Evolutionary conservation across 164 flowering plant genomes (phyloP).

Genomic region (Chimonanthus praecox): DNA sequence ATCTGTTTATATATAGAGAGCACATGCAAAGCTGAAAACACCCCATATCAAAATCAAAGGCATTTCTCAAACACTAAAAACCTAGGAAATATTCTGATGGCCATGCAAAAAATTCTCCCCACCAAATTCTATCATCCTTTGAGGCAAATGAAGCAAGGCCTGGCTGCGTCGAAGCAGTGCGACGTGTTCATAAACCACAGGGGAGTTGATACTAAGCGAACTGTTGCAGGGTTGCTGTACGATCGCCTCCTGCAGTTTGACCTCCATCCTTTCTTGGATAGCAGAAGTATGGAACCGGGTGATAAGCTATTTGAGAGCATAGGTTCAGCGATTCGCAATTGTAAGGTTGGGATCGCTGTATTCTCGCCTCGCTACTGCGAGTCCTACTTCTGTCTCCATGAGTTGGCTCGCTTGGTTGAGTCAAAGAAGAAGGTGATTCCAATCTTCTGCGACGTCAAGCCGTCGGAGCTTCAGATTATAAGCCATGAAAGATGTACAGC

Average conservation of each 20-base stretch:
- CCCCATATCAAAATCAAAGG: background rate
- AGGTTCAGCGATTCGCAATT: slow-evolving; percentile 25
- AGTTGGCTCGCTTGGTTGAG: slow-evolving; percentile 51
- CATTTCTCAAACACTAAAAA: background rate
- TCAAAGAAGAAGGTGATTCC: slow-evolving; percentile 50
- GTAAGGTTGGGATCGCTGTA: slow-evolving; percentile 48
- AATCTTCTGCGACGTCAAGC: slow-evolving; percentile 56
- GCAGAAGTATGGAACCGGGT: slow-evolving; percentile 61
- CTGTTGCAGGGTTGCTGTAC: slow-evolving; percentile 45
- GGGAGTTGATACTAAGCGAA: slow-evolving; percentile 51
- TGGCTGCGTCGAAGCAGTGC: slow-evolving; percentile 9
- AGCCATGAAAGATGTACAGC: slow-evolving; percentile 20
- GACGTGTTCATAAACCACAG: slow-evolving; percentile 70
- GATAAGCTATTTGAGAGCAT: slow-evolving; percentile 49
- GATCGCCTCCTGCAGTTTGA: slow-evolving; percentile 23
- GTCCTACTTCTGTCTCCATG: slow-evolving; percentile 64
- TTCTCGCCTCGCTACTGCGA: slow-evolving; percentile 65
- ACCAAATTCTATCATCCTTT: background rate
- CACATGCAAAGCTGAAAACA: background rate
- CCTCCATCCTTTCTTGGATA: slow-evolving; percentile 47
- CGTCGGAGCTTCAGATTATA: slow-evolving; percentile 46
- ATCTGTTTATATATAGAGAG: too few species aligned
- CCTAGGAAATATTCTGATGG: background rate
- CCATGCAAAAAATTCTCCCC: background rate
- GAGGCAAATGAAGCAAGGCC: background rate